A percentile compares a stretch with the other conserved stretches of the same genome.
These are phyloP conservation scores for Trichoderma sp. DNA, from an alignment of 2,329 filamentous ascomycete species.

Conservation along the genomic window DNA sequence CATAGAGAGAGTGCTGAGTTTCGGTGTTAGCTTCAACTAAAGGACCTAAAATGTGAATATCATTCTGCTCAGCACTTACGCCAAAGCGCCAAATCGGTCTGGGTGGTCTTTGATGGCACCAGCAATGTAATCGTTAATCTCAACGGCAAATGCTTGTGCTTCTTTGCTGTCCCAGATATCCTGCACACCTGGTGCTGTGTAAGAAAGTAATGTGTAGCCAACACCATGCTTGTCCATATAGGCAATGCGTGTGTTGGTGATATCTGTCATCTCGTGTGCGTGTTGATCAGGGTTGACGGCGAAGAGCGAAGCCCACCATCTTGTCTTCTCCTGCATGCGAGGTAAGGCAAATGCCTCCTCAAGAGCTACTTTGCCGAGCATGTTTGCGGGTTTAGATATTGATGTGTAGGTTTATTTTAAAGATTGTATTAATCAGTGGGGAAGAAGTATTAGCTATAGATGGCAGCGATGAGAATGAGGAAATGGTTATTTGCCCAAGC, in stretches of 20 bases:
- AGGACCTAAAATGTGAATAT: not conserved
- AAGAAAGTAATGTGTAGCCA: slow-evolving; percentile 47
- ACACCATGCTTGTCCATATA: slow-evolving; percentile 47
- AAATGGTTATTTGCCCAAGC: not conserved
- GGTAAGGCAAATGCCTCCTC: slow-evolving; percentile 62
- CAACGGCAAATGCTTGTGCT: slow-evolving; percentile 41
- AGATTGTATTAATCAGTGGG: not conserved
- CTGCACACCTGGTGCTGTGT: slow-evolving; percentile 49
- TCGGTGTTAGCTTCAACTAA: not conserved
- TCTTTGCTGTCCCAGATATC: slow-evolving; percentile 42
- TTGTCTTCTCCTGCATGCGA: slow-evolving; percentile 54
- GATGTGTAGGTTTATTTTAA: not conserved
- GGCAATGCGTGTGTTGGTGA: slow-evolving; percentile 40
- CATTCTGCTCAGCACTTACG: slow-evolving; percentile 28
- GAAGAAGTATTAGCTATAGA: not conserved
- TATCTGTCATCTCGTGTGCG: slow-evolving; percentile 49
- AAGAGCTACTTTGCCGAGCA: slow-evolving; percentile 60
- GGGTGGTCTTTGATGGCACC: slow-evolving; percentile 37
- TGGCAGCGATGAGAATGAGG: not conserved
- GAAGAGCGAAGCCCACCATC: slow-evolving; percentile 61
- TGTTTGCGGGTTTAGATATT: slow-evolving; percentile 26
- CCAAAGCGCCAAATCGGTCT: slow-evolving; percentile 47
- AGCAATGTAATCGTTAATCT: slow-evolving; percentile 43
- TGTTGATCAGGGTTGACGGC: slow-evolving; percentile 58
- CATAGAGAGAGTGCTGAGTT: slow-evolving; percentile 46